phyloP scores from a whole-genome alignment of 2,329 filamentous ascomycete species.

The Lasiodiplodia theobromae region DNA sequence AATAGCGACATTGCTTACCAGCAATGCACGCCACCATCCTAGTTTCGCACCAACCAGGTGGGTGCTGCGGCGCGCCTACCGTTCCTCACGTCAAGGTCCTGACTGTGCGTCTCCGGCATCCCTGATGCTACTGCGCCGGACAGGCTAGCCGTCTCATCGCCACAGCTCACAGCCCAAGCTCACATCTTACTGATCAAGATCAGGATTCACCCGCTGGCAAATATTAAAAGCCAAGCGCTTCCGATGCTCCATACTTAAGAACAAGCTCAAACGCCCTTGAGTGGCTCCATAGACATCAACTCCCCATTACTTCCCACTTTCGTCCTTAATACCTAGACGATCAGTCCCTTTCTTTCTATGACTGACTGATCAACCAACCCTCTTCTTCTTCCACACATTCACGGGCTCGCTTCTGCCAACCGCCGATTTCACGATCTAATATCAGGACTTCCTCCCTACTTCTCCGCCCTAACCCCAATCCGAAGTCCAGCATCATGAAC shows the following conservation, averaged over 20 bases:
- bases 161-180: constrained; percentile 26
- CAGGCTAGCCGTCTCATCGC: constrained; percentile 39
- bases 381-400: constrained; percentile 12
- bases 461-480: constrained; percentile 24
- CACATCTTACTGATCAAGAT: constrained; percentile 25
- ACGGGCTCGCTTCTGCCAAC: not conserved
- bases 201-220: constrained; percentile 38
- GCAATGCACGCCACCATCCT: constrained; percentile 30
- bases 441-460: constrained; percentile 7
- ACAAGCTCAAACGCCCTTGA: constrained; percentile 27
- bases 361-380: constrained; percentile 29
- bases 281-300: constrained; percentile 25
- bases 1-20: constrained; percentile 31
- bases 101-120: constrained; percentile 49
- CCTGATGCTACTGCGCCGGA: constrained; percentile 41
- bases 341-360: constrained; percentile 26
- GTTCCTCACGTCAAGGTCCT: constrained; percentile 50
- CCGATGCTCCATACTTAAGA: constrained; percentile 33
- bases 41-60: constrained; percentile 30
- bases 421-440: constrained; percentile 3
- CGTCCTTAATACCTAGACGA: constrained; percentile 26
- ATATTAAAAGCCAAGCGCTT: constrained; percentile 45
- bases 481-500: constrained; percentile 47
- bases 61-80: constrained; percentile 25
- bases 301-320: constrained; percentile 16